phyloP scores from a whole-genome alignment of 768 basidiomycete genomes.

The Leucocoprinus birnbaumii region DNA sequence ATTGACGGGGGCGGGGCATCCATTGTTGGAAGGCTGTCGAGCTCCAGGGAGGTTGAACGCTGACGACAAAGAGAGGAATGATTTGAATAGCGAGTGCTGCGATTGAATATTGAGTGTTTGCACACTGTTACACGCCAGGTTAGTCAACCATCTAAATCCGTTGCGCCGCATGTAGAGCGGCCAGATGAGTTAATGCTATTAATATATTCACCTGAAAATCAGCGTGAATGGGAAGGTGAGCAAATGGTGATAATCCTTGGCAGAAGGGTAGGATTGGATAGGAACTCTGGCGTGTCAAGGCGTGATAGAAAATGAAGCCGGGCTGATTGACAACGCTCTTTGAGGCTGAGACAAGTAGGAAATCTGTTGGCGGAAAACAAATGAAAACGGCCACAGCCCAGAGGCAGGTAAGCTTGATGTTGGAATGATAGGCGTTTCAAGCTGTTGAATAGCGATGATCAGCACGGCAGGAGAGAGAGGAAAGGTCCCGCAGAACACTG shows the following conservation, averaged over 20 bases:
- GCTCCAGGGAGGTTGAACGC: no score
- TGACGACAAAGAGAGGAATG: no score
- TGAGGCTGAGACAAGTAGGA: conserved; percentile 10
- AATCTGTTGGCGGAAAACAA: background rate
- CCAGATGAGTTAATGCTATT: conserved; percentile 1
- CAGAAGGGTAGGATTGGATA: conserved; percentile 11
- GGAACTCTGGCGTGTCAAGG: conserved; percentile 12
- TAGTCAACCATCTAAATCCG: conserved; percentile 8
- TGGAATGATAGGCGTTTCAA: background rate
- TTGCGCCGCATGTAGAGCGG: conserved; percentile 10
- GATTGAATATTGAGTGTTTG: conserved; percentile 3
- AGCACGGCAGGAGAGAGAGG: no score
- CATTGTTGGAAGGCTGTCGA: no score
- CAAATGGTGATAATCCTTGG: conserved; percentile 14
- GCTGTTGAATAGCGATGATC: no score
- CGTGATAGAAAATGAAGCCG: conserved; percentile 6
- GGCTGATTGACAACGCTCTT: conserved; percentile 5
- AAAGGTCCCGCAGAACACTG: no score
- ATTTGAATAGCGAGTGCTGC: background rate
- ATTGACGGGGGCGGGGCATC: no score
- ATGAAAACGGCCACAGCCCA: conserved; percentile 5
- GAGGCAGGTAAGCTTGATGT: conserved; percentile 3
- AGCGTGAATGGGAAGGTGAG: conserved; percentile 6
- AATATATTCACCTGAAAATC: conserved; percentile 10
- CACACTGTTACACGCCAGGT: background rate